These are phyloP conservation scores for Calonectria naviculata DNA, from an alignment of 2,329 filamentous ascomycete species.

Conservation along the genomic window DNA sequence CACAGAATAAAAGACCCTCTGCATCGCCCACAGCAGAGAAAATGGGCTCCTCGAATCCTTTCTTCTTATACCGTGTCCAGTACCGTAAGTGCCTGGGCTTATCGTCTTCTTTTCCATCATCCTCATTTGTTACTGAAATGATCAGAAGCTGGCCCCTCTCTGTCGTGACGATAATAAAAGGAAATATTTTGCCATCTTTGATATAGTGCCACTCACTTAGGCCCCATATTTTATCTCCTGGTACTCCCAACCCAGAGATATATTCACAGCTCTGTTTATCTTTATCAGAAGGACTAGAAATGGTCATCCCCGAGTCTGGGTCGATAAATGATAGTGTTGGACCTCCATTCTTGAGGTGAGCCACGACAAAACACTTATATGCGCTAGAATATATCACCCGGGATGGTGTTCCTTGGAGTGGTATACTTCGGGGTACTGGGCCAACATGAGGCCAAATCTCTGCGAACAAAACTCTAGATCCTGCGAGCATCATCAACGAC, in stretches of 20 bases:
- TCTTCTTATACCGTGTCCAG: conserved; percentile 64
- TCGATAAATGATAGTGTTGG: conserved; percentile 68
- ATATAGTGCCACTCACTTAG: conserved; percentile 73
- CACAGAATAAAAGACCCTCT: conserved; percentile 67
- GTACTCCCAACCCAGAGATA: conserved; percentile 66
- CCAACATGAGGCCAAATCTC: conserved; percentile 59
- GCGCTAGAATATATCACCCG: conserved; percentile 66
- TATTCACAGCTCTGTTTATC: conserved; percentile 55
- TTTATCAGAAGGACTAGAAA: conserved; percentile 60
- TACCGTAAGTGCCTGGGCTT: conserved; percentile 53
- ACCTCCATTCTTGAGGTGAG: conserved; percentile 53
- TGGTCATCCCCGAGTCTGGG: conserved; percentile 61
- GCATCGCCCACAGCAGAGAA: conserved; percentile 66
- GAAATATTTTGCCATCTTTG: conserved; percentile 67
- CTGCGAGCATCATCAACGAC: conserved; percentile 62
- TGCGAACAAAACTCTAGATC: conserved; percentile 62
- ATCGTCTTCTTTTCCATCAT: conserved; percentile 27
- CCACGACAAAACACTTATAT: conserved; percentile 66
- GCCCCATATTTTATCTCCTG: conserved; percentile 68
- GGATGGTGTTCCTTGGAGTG: conserved; percentile 59
- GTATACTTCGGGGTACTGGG: conserved; percentile 62
- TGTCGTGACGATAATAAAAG: conserved; percentile 72
- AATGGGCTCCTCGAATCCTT: conserved; percentile 59
- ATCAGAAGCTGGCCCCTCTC: conserved; percentile 66
- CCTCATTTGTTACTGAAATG: conserved; percentile 56